A percentile compares a stretch with the other conserved stretches of the same genome.
phyloP scores from a whole-genome alignment of 2,329 filamentous ascomycete genomes.

The Lasiodiplodia sp. region DNA sequence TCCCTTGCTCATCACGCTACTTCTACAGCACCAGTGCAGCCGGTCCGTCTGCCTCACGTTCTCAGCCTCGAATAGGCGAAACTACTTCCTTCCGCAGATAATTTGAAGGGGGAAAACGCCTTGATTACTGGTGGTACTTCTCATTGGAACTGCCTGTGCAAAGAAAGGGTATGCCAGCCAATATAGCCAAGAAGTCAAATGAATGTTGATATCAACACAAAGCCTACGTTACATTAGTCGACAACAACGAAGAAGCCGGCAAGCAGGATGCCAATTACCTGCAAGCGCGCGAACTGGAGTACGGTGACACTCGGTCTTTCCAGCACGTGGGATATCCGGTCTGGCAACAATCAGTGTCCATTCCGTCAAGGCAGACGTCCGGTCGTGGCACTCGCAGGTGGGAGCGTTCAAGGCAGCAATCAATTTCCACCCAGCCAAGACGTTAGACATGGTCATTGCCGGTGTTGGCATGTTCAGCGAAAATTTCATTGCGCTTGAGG shows the following conservation, averaged over 20 bases:
- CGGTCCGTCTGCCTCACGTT: not conserved
- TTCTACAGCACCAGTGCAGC: too few species aligned
- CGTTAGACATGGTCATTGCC: conserved; percentile 42
- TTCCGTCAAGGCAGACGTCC: conserved; percentile 43
- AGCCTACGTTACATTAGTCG: conserved; percentile 38
- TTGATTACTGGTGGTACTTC: conserved; percentile 1
- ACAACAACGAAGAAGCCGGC: conserved; percentile 35
- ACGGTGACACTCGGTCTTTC: too few species aligned
- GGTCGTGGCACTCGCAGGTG: conserved; percentile 39
- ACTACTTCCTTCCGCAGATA: not conserved
- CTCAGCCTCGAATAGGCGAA: not conserved
- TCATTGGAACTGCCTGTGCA: not conserved
- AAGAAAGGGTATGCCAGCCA: not conserved
- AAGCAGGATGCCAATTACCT: conserved; percentile 31
- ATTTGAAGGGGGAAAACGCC: not conserved
- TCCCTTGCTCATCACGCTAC: too few species aligned
- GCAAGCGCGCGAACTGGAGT: conserved; percentile 29
- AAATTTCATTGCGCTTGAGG: conserved; percentile 37
- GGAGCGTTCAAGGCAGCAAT: conserved; percentile 43
- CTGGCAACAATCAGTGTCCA: conserved; percentile 33
- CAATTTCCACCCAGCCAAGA: conserved; percentile 35
- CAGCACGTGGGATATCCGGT: not conserved
- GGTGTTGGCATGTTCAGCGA: conserved; percentile 41
- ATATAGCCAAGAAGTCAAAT: not conserved
- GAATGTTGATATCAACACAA: conserved; percentile 7